Base-by-base conservation (phyloP, 2,329 filamentous ascomycete species). In the Xylogone sp. region DNA sequence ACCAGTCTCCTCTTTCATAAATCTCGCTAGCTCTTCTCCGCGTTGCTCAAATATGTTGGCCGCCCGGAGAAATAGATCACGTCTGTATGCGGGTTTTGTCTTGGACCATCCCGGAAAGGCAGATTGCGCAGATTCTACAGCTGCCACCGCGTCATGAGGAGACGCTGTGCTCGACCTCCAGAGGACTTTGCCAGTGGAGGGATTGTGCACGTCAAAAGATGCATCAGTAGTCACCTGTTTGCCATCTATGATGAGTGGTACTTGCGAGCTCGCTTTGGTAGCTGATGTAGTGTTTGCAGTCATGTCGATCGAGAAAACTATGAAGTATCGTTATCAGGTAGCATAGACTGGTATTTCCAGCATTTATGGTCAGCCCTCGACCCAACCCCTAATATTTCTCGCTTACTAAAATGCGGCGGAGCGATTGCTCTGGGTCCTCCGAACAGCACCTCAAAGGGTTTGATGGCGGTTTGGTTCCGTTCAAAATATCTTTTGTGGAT, bases 21-120 rank as follows among this genome's bases (percentile, higher is more conserved):
- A 81, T 27, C 69, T 60, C 18, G 68, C 69, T 43, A 79, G 61
- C 60, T 84, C 81, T 21, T 77, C 74, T n/a, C 68, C 67, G 12
- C 79, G 72, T 12, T 68, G 62, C 31, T 75, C 70, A 21, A 82
- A 65, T 21, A 83, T 68, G 46, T 78, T 74, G 3, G 79, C 78
- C 1, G 81, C 77, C 58, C 75, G 77, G 27, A 78, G 64, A 44
- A 86, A 68, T 54, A 86, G 78, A 52, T 76, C 71, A 51, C 79
- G 75, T 47, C 79, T 76, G 1, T 69, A 63, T 21, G 70, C 62
- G 1, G 77, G 74, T 59, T 78, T 81, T 13, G 73, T 77, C 56
- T 76, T 75, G 12, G 75, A 71, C 83, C 83, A 87, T 48, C 73
- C 62, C 8, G 74, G 74, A 65, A 84, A 82, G 0, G 83, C 82